Percentiles rank a stretch among this genome's conserved stretches.
phyloP scores from a whole-genome alignment of 768 basidiomycete species.

The Chlorophyllum brunneum region DNA sequence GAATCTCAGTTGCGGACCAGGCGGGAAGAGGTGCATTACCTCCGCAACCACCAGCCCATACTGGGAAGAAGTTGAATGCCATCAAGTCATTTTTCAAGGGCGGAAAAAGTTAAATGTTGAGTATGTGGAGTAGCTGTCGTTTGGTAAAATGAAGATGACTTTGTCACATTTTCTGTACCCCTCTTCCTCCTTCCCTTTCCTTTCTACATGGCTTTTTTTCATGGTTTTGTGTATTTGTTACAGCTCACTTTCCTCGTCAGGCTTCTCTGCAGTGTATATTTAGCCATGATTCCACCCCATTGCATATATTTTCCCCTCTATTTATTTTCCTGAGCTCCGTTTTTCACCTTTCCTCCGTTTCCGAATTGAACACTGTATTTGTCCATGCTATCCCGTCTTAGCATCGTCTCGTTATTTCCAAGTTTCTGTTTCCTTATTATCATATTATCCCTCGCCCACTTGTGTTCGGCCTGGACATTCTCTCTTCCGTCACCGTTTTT shows the following conservation, averaged over 20 bases:
- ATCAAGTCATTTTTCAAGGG: conserved; percentile 39
- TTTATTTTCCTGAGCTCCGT: not conserved
- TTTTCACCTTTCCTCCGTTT: not conserved
- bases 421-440: not conserved
- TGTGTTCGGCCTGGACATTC: no score
- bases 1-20: conserved; percentile 54
- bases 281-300: conserved; percentile 2
- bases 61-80: conserved; percentile 33
- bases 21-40: conserved; percentile 20
- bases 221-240: conserved; percentile 16
- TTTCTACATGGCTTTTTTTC: conserved; percentile 15
- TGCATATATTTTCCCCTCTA: conserved; percentile 5
- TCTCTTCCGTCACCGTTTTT: not conserved
- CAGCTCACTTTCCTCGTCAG: conserved; percentile 4
- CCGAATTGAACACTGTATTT: not conserved
- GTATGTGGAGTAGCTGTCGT: conserved; percentile 9
- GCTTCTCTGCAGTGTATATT: conserved; percentile 10
- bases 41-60: conserved; percentile 17
- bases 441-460: not conserved
- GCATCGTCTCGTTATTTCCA: conserved; percentile 4
- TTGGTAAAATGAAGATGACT: not conserved
- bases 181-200: conserved; percentile 18
- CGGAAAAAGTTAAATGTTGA: conserved; percentile 29
- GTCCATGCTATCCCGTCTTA: conserved; percentile 6
- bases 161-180: conserved; percentile 13